Base-by-base conservation (phyloP, 148 eudicot genomes). In the Fagopyrum esculentum region DNA sequence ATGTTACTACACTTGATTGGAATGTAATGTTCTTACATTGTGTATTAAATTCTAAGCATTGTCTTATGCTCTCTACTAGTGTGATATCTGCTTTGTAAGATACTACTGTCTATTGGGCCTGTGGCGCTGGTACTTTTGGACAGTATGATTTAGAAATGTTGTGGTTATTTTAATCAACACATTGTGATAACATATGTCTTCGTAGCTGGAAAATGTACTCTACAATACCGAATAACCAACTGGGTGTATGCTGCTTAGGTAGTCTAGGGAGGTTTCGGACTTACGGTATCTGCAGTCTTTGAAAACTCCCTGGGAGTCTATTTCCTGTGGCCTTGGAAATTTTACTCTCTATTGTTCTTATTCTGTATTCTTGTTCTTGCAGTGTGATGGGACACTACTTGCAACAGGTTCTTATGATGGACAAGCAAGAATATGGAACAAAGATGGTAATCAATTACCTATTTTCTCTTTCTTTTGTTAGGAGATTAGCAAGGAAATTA, bases 351-450 rank as follows among this genome's bases (percentile, higher is more conserved):
- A 16, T 64, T 3, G 11, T 4, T 56, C 22, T 9, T 40, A 63
- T 26, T 64, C 22, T 74, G 75, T 22, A 46, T 59, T 51, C 12
- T 40, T 49, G 76, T 19, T 49, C 73, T 61, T 76, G 71, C 87
- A 91, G 93, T 84, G 82, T 16, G 91, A 89, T 8, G 97, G 97
- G 54, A 83, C 87, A 60, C 87, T 85, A 73, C 91, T 91, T 77
- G 97, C 97, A 50, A 89, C 93, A n/a, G 97, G 91, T 45, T 89
- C 90, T 7, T 85, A 82, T 81, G 97, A 91, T 86, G 97, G 97
- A 79, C 88, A 82, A 60, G 91, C 97, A 77, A 89, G 93, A 81
- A 86, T 91, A 75, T 91, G 97, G 97, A 86, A 57, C 74, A 74
- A 76, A 51, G 76, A 83, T 70, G 97, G 97, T 91, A 80, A 74